Conservation (phyloP, 305 asterid species). For the Fraxinus albicans region DNA sequence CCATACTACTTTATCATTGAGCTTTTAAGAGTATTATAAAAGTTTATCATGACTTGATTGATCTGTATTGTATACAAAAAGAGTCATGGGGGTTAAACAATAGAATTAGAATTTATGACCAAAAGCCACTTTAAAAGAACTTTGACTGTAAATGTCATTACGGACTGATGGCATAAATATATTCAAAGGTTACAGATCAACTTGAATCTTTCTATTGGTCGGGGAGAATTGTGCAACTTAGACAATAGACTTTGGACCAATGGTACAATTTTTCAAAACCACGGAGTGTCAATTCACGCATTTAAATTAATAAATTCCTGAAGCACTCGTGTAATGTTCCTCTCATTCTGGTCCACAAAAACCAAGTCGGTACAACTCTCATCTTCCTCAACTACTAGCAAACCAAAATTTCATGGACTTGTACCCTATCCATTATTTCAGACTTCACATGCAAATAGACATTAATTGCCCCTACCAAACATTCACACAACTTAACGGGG, state of each 20-base stretch:
- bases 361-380: background rate
- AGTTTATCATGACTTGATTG: too few relatives aligned
- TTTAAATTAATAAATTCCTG: too few relatives aligned
- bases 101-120: too few relatives aligned
- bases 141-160: background rate
- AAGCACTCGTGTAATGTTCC: background rate
- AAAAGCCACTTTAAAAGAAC: background rate
- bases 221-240: background rate
- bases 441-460: slow-evolving; percentile 18
- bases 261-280: background rate
- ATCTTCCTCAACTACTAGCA: background rate
- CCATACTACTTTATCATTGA: too few relatives aligned
- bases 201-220: background rate
- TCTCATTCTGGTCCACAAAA: background rate
- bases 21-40: too few relatives aligned
- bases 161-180: background rate
- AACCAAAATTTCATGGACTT: background rate
- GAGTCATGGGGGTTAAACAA: too few relatives aligned
- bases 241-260: background rate
- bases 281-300: too few relatives aligned
- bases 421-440: slow-evolving; percentile 19
- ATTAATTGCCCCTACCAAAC: slow-evolving; percentile 31
- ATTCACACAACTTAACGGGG: background rate
- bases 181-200: background rate
- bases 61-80: too few relatives aligned